A percentile compares a stretch with the other conserved stretches of the same genome.
These are phyloP conservation scores for Exobasidium cylindrosporum DNA, from an alignment of 1,284 basidiomycete genomes.

Conservation along the genomic window DNA sequence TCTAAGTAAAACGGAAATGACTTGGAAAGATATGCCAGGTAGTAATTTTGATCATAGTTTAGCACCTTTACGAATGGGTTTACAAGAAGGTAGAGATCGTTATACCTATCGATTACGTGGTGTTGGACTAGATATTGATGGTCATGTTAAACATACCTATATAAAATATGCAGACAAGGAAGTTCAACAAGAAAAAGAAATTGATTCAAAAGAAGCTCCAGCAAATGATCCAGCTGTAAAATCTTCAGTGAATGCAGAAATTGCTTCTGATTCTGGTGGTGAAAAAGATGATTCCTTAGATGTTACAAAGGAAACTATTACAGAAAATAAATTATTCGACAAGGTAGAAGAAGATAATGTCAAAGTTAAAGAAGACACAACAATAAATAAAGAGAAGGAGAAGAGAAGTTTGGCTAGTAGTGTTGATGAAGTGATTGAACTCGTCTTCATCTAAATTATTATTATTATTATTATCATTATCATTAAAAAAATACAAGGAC, in stretches of 20 bases:
- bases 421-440: neutral
- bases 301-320: too few relatives aligned
- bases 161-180: neutral
- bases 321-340: too few relatives aligned
- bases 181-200: neutral
- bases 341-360: too few relatives aligned
- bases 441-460: neutral
- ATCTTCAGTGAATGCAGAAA: too few relatives aligned
- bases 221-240: too few relatives aligned
- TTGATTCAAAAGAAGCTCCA: too few relatives aligned
- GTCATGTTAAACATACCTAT: neutral
- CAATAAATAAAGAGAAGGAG: too few relatives aligned
- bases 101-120: slow-evolving; percentile 1
- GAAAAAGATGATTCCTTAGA: too few relatives aligned
- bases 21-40: neutral
- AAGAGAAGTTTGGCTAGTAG: neutral
- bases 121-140: neutral
- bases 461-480: too few relatives aligned
- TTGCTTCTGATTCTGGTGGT: too few relatives aligned
- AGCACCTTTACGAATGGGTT: neutral
- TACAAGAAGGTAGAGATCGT: slow-evolving; percentile 1
- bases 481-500: too few relatives aligned
- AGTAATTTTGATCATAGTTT: slow-evolving; percentile 4
- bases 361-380: too few relatives aligned
- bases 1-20: neutral